phyloP scores from a whole-genome alignment of 1,139 yeast species.

The Nematodospora anomalae region DNA sequence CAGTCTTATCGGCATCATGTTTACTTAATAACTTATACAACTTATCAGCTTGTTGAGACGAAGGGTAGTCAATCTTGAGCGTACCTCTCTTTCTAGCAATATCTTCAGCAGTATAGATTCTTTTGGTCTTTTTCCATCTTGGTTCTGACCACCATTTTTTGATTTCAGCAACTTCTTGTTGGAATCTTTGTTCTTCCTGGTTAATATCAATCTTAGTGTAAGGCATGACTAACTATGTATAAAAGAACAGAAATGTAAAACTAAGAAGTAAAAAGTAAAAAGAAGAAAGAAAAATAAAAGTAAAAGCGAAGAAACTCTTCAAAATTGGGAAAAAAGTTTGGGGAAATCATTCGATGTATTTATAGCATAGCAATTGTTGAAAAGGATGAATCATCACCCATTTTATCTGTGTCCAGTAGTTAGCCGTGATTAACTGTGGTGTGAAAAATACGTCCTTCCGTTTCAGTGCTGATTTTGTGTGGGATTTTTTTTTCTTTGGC shows the following conservation, averaged over 20 bases:
- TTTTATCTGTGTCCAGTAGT: too few relatives aligned
- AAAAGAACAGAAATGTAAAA: too few relatives aligned
- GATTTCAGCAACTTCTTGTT: constrained; percentile 69
- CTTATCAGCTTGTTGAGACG: constrained; percentile 81
- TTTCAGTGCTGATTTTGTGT: too few relatives aligned
- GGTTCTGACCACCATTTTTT: constrained; percentile 91
- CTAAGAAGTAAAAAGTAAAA: not conserved
- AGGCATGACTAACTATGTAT: constrained; percentile 34
- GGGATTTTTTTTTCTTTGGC: not conserved
- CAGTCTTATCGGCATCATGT: constrained; percentile 74
- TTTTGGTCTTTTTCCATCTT: constrained; percentile 85
- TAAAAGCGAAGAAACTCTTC: constrained; percentile 1
- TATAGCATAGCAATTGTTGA: constrained; percentile 2
- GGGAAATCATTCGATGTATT: constrained; percentile 5
- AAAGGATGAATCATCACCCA: too few relatives aligned
- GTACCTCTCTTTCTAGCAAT: constrained; percentile 89
- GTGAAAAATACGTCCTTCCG: too few relatives aligned
- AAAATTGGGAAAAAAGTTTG: constrained; percentile 3
- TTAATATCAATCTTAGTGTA: constrained; percentile 56
- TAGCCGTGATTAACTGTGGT: too few relatives aligned
- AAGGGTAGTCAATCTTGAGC: constrained; percentile 65
- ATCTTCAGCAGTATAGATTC: constrained; percentile 86
- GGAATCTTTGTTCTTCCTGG: constrained; percentile 64
- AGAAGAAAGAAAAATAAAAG: constrained; percentile 1
- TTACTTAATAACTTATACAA: constrained; percentile 66